Percentiles rank a stretch among this genome's conserved stretches.
Evolutionary conservation across 2,329 filamentous ascomycete genomes (phyloP).

Genomic region (Chaetomiaceae sp.): DNA sequence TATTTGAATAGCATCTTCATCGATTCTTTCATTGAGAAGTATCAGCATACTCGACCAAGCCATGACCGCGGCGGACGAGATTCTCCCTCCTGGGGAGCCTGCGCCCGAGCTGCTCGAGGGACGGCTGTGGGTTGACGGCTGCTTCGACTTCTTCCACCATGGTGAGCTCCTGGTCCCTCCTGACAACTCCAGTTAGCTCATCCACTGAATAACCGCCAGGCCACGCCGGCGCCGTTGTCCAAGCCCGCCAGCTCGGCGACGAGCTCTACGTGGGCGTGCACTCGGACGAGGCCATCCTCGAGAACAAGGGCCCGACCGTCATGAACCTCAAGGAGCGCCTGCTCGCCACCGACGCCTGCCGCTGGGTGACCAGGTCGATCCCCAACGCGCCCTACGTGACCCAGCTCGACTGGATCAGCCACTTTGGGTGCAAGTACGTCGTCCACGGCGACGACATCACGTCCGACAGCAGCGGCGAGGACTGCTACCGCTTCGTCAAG

Average conservation of each 20-base stretch:
- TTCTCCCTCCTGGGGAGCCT: conserved; percentile 41
- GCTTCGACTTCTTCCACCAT: conserved; percentile 99
- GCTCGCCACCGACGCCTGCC: conserved; percentile 87
- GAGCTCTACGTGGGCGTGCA: conserved; percentile 92
- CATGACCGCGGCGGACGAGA: conserved; percentile 23
- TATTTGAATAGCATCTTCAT: too few species aligned
- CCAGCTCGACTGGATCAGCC: conserved; percentile 84
- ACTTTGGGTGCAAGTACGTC: conserved; percentile 93
- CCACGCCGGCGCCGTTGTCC: conserved; percentile 94
- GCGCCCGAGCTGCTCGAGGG: conserved; percentile 57
- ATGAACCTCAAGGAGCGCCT: conserved; percentile 91
- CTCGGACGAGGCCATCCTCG: conserved; percentile 89
- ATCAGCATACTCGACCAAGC: too few species aligned
- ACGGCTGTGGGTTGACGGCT: conserved; percentile 96
- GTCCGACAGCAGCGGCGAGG: conserved; percentile 85
- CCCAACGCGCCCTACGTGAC: conserved; percentile 92
- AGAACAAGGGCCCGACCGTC: conserved; percentile 96
- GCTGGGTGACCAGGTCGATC: conserved; percentile 85
- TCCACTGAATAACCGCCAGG: conserved; percentile 46
- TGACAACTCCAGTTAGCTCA: too few species aligned
- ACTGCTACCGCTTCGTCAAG: conserved; percentile 98
- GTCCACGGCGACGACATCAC: conserved; percentile 98
- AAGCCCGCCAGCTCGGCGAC: conserved; percentile 84
- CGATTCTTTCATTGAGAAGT: too few species aligned
- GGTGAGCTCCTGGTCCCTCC: conserved; percentile 46